Percentiles rank a stretch among this genome's conserved stretches.
These are phyloP conservation scores for Basipetospora chlamydospora DNA, from an alignment of 2,329 filamentous ascomycete species.

Conservation along the genomic window DNA sequence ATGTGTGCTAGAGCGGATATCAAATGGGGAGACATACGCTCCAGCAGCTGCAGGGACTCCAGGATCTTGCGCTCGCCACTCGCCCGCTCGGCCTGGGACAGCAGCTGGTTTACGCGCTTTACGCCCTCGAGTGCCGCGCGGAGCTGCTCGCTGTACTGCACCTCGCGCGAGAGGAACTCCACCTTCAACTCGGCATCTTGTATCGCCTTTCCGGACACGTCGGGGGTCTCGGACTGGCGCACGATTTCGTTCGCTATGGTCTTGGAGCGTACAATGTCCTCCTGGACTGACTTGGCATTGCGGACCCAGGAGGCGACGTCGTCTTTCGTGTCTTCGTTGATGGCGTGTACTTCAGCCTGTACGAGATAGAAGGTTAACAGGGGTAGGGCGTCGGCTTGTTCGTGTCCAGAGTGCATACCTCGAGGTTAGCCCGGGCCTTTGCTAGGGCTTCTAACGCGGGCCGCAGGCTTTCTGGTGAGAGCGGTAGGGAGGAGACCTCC, in stretches of 20 bases:
- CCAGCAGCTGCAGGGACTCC: constrained; percentile 41
- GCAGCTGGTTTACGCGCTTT: constrained; percentile 42
- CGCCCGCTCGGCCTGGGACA: constrained; percentile 45
- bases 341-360: constrained; percentile 55
- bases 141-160: constrained; percentile 44
- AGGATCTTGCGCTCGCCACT: constrained; percentile 39
- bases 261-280: constrained; percentile 71
- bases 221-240: constrained; percentile 53
- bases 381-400: too few species aligned
- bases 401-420: constrained; percentile 16
- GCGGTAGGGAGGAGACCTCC: constrained; percentile 19
- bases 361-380: too few species aligned
- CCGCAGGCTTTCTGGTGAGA: constrained; percentile 22
- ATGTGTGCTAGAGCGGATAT: fast-evolving
- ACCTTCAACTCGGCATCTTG: constrained; percentile 38
- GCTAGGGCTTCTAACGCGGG: constrained; percentile 24
- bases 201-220: constrained; percentile 35
- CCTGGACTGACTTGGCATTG: constrained; percentile 71
- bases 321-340: constrained; percentile 63
- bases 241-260: constrained; percentile 70
- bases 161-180: constrained; percentile 41
- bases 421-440: constrained; percentile 20
- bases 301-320: constrained; percentile 77
- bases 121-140: constrained; percentile 34
- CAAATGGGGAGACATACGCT: constrained; percentile 24